A percentile compares a stretch with the other conserved stretches of the same genome.
These are phyloP conservation scores for Mycena indigotica DNA, from an alignment of 768 basidiomycete species.

Conservation along the genomic window DNA sequence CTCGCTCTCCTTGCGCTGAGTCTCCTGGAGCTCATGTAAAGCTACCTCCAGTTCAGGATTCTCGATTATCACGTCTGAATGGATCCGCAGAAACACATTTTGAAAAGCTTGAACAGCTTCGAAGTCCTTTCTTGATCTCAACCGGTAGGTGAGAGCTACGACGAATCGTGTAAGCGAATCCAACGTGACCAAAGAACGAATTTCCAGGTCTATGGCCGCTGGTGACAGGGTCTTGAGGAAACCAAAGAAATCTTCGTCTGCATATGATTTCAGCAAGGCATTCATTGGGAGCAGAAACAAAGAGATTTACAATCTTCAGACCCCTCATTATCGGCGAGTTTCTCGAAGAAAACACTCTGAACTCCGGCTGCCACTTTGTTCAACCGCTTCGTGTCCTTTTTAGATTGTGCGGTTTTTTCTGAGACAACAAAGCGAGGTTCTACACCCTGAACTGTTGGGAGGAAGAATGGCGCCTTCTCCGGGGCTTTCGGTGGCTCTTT, in stretches of 20 bases:
- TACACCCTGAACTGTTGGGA: conserved; percentile 88
- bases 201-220: conserved; percentile 87
- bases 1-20: conserved; percentile 77
- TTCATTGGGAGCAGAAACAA: neutral
- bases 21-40: conserved; percentile 59
- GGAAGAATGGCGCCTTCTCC: conserved; percentile 95
- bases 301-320: conserved; percentile 68
- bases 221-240: conserved; percentile 87
- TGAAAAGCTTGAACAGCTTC: conserved; percentile 92
- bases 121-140: conserved; percentile 84
- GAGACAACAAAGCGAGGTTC: conserved; percentile 76
- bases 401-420: conserved; percentile 40
- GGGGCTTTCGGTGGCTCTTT: conserved; percentile 94
- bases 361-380: conserved; percentile 52
- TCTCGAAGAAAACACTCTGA: conserved; percentile 73
- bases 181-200: conserved; percentile 74
- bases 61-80: conserved; percentile 77
- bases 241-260: conserved; percentile 82
- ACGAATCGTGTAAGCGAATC: conserved; percentile 70
- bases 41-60: conserved; percentile 64
- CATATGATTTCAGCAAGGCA: neutral
- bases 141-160: conserved; percentile 67
- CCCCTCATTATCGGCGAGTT: conserved; percentile 55
- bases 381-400: conserved; percentile 53
- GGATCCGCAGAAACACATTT: conserved; percentile 80